Conservation (phyloP, 305 asterid species). For the Fraxinus angustifolia region DNA sequence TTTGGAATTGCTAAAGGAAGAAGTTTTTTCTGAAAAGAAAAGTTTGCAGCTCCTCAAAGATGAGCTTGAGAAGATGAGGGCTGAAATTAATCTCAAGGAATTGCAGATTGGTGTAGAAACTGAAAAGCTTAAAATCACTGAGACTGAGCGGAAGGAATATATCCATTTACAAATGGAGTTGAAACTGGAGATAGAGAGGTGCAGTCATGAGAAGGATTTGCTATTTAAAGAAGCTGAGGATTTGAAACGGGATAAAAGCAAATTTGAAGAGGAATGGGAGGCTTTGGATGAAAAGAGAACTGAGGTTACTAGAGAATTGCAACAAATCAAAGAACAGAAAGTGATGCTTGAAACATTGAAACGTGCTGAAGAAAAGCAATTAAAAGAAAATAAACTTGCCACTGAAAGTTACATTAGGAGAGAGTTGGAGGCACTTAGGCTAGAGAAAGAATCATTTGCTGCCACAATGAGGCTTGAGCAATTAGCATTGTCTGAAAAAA, state of each 20-base stretch:
- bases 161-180: constrained; percentile 49
- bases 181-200: constrained; percentile 69
- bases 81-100: constrained; percentile 51
- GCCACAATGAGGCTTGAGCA: constrained; percentile 63
- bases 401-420: constrained; percentile 49
- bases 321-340: constrained; percentile 50
- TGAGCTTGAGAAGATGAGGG: constrained; percentile 54
- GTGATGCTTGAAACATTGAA: constrained; percentile 41
- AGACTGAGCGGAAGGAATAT: constrained; percentile 60
- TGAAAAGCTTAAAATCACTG: constrained; percentile 49
- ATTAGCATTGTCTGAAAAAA: constrained; percentile 46
- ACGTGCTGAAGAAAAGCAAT: constrained; percentile 41
- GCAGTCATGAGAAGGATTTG: constrained; percentile 44
- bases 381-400: constrained; percentile 51
- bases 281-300: constrained; percentile 69
- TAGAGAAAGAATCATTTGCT: constrained; percentile 70
- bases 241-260: constrained; percentile 61
- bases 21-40: constrained; percentile 47
- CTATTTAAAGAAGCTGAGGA: constrained; percentile 61
- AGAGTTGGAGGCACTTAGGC: constrained; percentile 63
- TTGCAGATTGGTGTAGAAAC: constrained; percentile 44
- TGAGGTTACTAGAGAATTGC: constrained; percentile 37
- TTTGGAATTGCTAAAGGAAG: constrained; percentile 41
- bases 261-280: constrained; percentile 91
- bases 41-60: constrained; percentile 40